These are phyloP conservation scores for Aspergillus wentii DNA, from an alignment of 495 filamentous ascomycete species.

Conservation along the genomic window DNA sequence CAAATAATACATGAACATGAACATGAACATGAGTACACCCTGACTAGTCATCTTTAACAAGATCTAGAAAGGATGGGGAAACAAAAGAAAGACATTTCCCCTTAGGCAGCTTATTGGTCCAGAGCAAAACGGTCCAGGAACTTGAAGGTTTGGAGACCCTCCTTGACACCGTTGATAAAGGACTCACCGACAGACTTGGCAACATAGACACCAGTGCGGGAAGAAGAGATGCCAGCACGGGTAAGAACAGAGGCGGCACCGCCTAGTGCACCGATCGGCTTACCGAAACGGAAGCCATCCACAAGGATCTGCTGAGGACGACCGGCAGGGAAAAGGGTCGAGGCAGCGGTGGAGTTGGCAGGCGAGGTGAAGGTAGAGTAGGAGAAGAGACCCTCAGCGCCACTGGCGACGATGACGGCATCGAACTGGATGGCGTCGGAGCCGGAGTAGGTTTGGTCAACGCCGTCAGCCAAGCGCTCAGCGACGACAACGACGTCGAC, in stretches of 20 bases:
- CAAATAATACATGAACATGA: too few relatives aligned
- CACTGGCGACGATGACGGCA: conserved; percentile 58
- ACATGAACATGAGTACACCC: too few relatives aligned
- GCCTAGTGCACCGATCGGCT: conserved; percentile 61
- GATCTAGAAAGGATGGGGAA: conserved; percentile 8
- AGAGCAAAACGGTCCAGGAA: conserved; percentile 54
- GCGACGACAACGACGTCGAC: conserved; percentile 59
- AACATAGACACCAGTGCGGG: conserved; percentile 48
- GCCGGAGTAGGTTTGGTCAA: conserved; percentile 66
- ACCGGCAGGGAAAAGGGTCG: conserved; percentile 57
- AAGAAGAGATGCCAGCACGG: conserved; percentile 24
- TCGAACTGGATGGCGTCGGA: conserved; percentile 71
- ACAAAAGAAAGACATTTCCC: conserved; percentile 8
- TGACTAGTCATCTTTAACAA: too few relatives aligned
- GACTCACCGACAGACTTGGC: conserved; percentile 20
- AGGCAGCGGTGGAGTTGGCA: conserved; percentile 21
- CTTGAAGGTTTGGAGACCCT: conserved; percentile 60
- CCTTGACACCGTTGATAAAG: conserved; percentile 45
- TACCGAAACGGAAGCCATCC: conserved; percentile 62
- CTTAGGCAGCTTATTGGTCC: conserved; percentile 35
- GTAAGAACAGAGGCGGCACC: conserved; percentile 32
- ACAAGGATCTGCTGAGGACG: conserved; percentile 58
- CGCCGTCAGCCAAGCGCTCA: conserved; percentile 50
- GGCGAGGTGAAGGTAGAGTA: conserved; percentile 16
- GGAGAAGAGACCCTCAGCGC: conserved; percentile 51